These are phyloP conservation scores for Exophiala aquamarina DNA, from an alignment of 2,329 filamentous ascomycete genomes.

Conservation along the genomic window DNA sequence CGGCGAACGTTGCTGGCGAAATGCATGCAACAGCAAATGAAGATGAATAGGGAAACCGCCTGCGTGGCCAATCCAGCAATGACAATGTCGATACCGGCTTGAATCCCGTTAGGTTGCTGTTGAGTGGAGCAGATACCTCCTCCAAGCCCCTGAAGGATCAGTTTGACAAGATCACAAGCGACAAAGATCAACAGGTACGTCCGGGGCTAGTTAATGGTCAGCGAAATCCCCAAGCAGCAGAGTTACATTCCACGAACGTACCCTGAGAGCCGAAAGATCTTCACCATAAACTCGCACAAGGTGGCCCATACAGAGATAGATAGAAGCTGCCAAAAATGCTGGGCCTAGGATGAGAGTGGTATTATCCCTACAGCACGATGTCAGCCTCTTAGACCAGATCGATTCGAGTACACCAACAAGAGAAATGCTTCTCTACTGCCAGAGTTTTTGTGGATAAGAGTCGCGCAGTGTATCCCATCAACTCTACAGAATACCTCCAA, in stretches of 20 bases:
- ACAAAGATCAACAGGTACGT: constrained; percentile 53
- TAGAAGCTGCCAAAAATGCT: constrained; percentile 62
- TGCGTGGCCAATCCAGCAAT: constrained; percentile 49
- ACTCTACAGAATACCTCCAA: constrained; percentile 55
- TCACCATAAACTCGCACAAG: constrained; percentile 38
- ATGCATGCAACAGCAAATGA: constrained; percentile 47
- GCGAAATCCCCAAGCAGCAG: constrained; percentile 27
- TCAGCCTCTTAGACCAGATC: constrained; percentile 15
- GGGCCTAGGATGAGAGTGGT: constrained; percentile 59
- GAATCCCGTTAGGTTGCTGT: constrained; percentile 34
- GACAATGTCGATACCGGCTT: constrained; percentile 49
- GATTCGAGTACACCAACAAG: constrained; percentile 36
- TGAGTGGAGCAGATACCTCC: constrained; percentile 54
- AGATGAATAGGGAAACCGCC: constrained; percentile 47
- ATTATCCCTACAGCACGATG: constrained; percentile 41
- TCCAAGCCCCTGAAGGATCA: constrained; percentile 61
- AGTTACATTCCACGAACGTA: too few species aligned
- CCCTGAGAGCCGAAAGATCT: constrained; percentile 2
- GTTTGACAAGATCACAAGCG: constrained; percentile 60
- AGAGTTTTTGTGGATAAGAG: constrained; percentile 55
- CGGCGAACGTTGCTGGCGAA: not conserved
- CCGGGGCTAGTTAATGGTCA: constrained; percentile 33
- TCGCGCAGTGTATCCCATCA: constrained; percentile 60
- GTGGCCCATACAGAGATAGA: constrained; percentile 60
- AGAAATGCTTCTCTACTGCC: constrained; percentile 45